Percentiles rank a stretch among this genome's conserved stretches.
Evolutionary conservation across 768 basidiomycete species (phyloP).

Genomic region (Tubosaeta sp.): DNA sequence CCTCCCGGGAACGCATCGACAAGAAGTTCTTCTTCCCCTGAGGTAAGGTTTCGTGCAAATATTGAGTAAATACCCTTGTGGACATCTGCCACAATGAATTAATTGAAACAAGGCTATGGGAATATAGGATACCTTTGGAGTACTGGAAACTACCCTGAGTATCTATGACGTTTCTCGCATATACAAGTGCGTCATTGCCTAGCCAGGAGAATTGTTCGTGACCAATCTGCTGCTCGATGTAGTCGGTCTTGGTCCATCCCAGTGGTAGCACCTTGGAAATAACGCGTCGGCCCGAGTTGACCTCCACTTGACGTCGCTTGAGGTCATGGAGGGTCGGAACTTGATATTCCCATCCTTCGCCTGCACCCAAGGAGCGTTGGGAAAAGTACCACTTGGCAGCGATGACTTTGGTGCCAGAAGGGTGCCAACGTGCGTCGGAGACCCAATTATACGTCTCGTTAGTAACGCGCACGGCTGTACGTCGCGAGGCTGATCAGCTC

Average conservation of each 20-base stretch:
- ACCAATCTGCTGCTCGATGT: slow-evolving; percentile 68
- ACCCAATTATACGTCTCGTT: slow-evolving; percentile 76
- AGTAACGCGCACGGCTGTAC: slow-evolving; percentile 48
- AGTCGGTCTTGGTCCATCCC: slow-evolving; percentile 58
- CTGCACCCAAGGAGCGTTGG: slow-evolving; percentile 58
- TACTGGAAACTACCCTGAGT: slow-evolving; percentile 45
- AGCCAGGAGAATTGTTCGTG: slow-evolving; percentile 68
- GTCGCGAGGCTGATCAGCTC: slow-evolving; percentile 4
- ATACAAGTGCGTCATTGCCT: slow-evolving; percentile 55
- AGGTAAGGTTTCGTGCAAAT: slow-evolving; percentile 61
- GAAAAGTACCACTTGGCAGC: slow-evolving; percentile 81
- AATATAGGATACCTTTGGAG: slow-evolving; percentile 52
- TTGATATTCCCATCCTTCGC: slow-evolving; percentile 68
- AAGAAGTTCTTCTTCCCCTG: slow-evolving; percentile 45
- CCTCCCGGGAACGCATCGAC: slow-evolving; percentile 62
- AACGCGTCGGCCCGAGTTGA: slow-evolving; percentile 47
- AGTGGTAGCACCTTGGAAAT: slow-evolving; percentile 53
- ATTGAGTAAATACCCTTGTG: slow-evolving; percentile 71
- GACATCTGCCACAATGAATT: slow-evolving; percentile 42
- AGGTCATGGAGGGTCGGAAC: slow-evolving; percentile 34
- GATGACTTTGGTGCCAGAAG: slow-evolving; percentile 55
- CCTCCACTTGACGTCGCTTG: slow-evolving; percentile 25
- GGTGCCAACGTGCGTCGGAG: slow-evolving; percentile 67
- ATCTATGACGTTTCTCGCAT: slow-evolving; percentile 61
- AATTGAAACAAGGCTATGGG: background rate